phyloP scores from a whole-genome alignment of 768 basidiomycete genomes.

The Psilocybe sp. region DNA sequence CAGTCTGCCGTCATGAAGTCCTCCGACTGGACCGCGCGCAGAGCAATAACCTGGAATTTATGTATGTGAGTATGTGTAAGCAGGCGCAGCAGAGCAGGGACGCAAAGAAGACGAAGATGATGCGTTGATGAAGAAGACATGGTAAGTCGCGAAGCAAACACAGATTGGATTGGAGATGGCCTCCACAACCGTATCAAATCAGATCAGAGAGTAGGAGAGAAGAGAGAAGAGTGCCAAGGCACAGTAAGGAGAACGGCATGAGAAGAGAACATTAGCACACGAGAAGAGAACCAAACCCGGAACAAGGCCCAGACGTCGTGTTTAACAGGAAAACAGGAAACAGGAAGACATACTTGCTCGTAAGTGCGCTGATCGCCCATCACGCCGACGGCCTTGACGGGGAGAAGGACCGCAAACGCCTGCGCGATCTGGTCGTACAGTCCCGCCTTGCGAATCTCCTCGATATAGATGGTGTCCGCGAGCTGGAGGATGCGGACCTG shows the following conservation, averaged over 20 bases:
- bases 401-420: constrained; percentile 93
- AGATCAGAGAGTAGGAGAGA: too few species aligned
- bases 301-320: too few species aligned
- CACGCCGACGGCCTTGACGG: constrained; percentile 96
- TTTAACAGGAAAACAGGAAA: neutral
- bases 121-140: too few species aligned
- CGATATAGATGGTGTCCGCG: constrained; percentile 95
- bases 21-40: constrained; percentile 95
- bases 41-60: constrained; percentile 71
- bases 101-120: too few species aligned
- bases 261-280: too few species aligned
- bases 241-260: too few species aligned
- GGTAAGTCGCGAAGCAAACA: too few species aligned
- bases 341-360: constrained; percentile 64
- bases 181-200: too few species aligned
- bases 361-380: constrained; percentile 97
- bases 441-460: constrained; percentile 92
- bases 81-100: neutral
- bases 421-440: constrained; percentile 93
- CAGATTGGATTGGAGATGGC: too few species aligned
- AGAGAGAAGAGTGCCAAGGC: too few species aligned
- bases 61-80: constrained; percentile 3
- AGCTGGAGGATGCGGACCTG: constrained; percentile 90
- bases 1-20: constrained; percentile 99
- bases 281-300: too few species aligned